Conservation (phyloP, 1,284 basidiomycete species). For the Microbotryum saponariae region DNA sequence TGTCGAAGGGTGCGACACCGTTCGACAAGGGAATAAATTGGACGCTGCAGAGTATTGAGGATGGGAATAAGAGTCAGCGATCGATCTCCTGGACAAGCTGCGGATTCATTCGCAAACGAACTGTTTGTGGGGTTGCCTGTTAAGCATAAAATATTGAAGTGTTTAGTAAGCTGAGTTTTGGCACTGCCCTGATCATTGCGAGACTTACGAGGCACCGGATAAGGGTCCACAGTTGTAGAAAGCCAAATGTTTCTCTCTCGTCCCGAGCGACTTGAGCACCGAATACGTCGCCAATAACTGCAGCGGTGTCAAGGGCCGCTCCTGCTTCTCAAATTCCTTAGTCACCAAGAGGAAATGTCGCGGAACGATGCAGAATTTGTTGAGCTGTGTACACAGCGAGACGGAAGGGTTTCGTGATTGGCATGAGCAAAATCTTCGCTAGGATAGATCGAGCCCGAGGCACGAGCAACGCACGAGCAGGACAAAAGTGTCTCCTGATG, state of each 20-base stretch:
- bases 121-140: constrained; percentile 35
- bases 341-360: constrained; percentile 37
- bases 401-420: background rate
- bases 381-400: constrained; percentile 20
- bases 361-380: constrained; percentile 37
- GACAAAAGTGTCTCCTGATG: constrained; percentile 18
- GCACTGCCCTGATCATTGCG: too few species aligned
- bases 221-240: constrained; percentile 35
- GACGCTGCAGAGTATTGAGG: constrained; percentile 14
- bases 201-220: constrained; percentile 26
- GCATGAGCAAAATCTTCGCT: background rate
- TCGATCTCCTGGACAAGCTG: background rate
- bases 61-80: background rate
- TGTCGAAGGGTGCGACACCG: constrained; percentile 30
- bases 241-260: constrained; percentile 29
- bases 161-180: background rate
- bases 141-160: background rate
- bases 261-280: constrained; percentile 30
- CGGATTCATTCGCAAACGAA: background rate
- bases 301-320: constrained; percentile 31
- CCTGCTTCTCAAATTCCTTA: constrained; percentile 33
- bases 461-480: constrained; percentile 17
- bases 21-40: constrained; percentile 34
- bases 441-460: background rate
- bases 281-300: constrained; percentile 32